phyloP scores from a whole-genome alignment of 345 rosid species.

The Melaleuca alternifolia region DNA sequence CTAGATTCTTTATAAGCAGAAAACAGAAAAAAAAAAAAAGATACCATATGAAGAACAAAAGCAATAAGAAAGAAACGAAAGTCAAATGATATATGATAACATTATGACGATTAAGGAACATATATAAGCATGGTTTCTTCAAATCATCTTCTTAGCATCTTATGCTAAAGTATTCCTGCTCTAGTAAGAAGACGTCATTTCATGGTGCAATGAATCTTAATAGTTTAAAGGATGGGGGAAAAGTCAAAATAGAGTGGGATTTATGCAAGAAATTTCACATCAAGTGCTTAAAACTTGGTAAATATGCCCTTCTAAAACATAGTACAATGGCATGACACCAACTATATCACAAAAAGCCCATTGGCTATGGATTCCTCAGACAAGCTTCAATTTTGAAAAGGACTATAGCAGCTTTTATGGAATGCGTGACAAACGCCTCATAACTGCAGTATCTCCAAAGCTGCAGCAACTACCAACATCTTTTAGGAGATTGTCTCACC shows the following conservation, averaged over 20 bases:
- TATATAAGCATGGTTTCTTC: neutral
- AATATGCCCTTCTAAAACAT: neutral
- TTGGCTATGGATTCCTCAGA: neutral
- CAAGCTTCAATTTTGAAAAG: neutral
- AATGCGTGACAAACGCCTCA: neutral
- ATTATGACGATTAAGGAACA: neutral
- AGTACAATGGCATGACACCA: neutral
- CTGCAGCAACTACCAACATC: neutral
- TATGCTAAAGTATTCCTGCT: neutral
- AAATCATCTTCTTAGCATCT: neutral
- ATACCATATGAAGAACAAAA: neutral
- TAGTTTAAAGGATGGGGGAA: neutral
- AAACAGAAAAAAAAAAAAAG: neutral
- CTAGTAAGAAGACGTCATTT: neutral
- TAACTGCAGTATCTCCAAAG: neutral
- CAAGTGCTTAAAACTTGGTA: neutral
- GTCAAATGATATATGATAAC: neutral
- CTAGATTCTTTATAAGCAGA: neutral
- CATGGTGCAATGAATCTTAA: neutral
- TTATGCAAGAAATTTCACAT: neutral
- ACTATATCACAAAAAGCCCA: neutral
- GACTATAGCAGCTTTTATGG: neutral
- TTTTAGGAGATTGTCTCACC: neutral
- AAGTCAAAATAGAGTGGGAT: neutral
- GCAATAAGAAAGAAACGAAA: neutral